Evolutionary conservation across 2,329 filamentous ascomycete species (phyloP).

Genomic region (Colletotrichum musae): DNA sequence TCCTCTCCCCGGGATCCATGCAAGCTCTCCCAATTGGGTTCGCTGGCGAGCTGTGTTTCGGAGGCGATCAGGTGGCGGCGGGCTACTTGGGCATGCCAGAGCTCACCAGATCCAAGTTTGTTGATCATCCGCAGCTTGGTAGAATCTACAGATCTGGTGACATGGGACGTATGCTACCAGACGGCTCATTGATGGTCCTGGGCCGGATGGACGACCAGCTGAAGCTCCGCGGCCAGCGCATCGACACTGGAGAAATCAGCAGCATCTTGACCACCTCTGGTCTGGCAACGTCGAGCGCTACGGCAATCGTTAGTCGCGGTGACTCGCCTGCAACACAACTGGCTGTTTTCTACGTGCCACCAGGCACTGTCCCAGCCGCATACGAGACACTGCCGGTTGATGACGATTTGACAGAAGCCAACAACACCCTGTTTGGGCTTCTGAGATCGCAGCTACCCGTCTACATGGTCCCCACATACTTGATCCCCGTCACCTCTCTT

Average conservation of each 20-base stretch:
- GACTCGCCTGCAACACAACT: conserved; percentile 65
- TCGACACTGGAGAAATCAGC: conserved; percentile 85
- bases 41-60: conserved; percentile 88
- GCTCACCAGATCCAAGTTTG: conserved; percentile 76
- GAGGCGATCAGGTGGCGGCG: conserved; percentile 83
- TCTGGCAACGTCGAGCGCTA: conserved; percentile 73
- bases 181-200: conserved; percentile 81
- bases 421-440: conserved; percentile 65
- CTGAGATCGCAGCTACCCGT: conserved; percentile 72
- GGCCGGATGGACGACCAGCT: conserved; percentile 85
- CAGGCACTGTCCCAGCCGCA: conserved; percentile 11
- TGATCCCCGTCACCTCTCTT: conserved; percentile 78
- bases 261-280: conserved; percentile 68
- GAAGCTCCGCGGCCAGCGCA: conserved; percentile 84
- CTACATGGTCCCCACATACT: conserved; percentile 85
- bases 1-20: conserved; percentile 64
- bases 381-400: conserved; percentile 53
- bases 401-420: conserved; percentile 50
- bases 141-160: conserved; percentile 88
- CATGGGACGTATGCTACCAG: conserved; percentile 81
- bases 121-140: conserved; percentile 77
- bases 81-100: conserved; percentile 80
- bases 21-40: conserved; percentile 76
- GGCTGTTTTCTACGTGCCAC: conserved; percentile 78
- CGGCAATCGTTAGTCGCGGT: conserved; percentile 67